Evolutionary conservation across 257 asterid genomes (phyloP), one percentile per base, ranked within the genome.

Genomic region (Jacaranda mimosifolia): DNA sequence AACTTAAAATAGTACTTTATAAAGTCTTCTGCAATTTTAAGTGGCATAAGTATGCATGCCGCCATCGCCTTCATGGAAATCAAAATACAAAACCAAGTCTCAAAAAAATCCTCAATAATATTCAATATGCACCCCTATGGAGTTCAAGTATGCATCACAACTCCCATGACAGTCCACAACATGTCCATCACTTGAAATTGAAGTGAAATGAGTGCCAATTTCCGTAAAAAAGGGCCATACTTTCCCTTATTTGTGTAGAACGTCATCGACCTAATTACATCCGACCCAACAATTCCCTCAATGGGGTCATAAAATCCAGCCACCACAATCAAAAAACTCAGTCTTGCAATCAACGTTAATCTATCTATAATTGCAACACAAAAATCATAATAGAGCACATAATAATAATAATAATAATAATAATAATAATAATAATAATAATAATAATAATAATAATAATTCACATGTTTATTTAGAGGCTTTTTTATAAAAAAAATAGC

Each of bases 221-320:
- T 79, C 79, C 9, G 1, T 36, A 9, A 79, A 73, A 36, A 79
- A 14, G 81, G 72, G 3, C 77, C 81, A 70, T 77, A 77, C 49
- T 68, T 63, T 1, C 15, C 62, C 36, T 26, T 71, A 64, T 65
- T 79, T 13, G 79, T 72, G 59, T 65, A 52, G 63, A 53, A 64
- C 45, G 63, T 19, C 3, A 79, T 55, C 40, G 65, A 62, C 36
- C 66, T 73, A 53, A 56, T 18, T 8, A 32, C 40, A 4, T 72
- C 75, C 6, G 3, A 19, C 39, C 68, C 65, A 3, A 48, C 64
- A 36, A 55, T 66, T 1, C 13, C n/a, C 9, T 43, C 58, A 12
- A 51, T 62, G 7, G 36, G 53, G 46, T 75, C 72, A 19, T 39
- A 52, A 67, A 46, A 62, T 15, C 70, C 78, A 9, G 70, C 58